Base-by-base conservation (phyloP, 768 basidiomycete genomes). In the Naganishia vishniacii region DNA sequence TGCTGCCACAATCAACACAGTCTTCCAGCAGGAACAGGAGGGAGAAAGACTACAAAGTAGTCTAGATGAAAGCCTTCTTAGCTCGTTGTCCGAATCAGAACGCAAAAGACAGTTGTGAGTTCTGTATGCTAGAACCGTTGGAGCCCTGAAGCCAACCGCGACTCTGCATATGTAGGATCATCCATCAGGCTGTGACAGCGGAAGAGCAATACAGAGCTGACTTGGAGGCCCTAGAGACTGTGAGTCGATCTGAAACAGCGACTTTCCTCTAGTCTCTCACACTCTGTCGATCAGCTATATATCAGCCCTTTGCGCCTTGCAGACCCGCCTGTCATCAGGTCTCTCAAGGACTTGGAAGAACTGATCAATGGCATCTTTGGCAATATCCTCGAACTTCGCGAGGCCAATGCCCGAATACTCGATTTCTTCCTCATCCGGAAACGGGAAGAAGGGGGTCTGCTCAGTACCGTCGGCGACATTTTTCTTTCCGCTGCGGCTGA, bases 311-410 rank as follows among this genome's bases (percentile, higher is more conserved):
- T 98, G 31, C 84, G 86, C 18, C 78, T 79, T 18, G 82, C 85
- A 48, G 83, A 89, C 25, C 88, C 89, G 18, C 85, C 90, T 0
- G 87, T 94, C 69, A 85, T 95, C 42, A 78, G 81, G 4, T 77
- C 81, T 4, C 72, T 81, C 26, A 80, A 84, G 32, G 68, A 70
- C 7, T 77, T 95, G 80, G 93, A 95, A 80, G 89, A 93, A 76
- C 82, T 98, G 61, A 93, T 91, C 82, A 86, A 89, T 75, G 90
- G 93, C 72, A 84, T 98, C 70, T 97, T 98, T 88, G 86, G 89
- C 59, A 84, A 86, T 72, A 94, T 91, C 20, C 82, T 94, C 70
- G 91, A 95, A 74, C 88, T 98, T n/a, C 83, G 89, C 18, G 87
- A 88, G 73, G 87, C 88, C 72, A 90, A 88, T 70, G 82, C 85